Evolutionary conservation across 108 stramenopile species (phyloP), one percentile per base, ranked within the genome.

Genomic region (Discostella pseudostelligera): DNA sequence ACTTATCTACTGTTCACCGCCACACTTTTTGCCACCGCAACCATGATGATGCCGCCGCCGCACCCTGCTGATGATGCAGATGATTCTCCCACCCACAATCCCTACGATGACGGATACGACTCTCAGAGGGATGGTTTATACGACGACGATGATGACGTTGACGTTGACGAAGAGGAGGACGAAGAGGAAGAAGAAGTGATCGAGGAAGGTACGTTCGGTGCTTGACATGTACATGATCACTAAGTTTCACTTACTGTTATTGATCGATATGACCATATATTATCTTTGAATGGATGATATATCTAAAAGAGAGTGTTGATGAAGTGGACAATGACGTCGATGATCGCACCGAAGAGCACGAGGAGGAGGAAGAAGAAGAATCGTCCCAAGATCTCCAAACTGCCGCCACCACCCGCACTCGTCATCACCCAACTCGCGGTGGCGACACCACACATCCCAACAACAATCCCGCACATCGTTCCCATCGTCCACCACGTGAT

Each of bases 341-440:
- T 13, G 59, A 60, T 42, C 42, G 45, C 43, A 59, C 58, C 58
- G 39, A 59, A 19, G 58, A 59, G 12, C 21, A 19, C 58, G 42
- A 59, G 8, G 45, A 60, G 5, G 59, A 25, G n/a, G 59, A 60
- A 28, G 57, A 5, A 32, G 32, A 32, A 32, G 3, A 4, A 57
- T 57, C 26, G 11, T 25, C 10, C 16, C 19, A 19, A 25, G 56
- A 25, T 11, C 39, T 22, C 24, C 22, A 51, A 26, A 51, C 50
- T 14, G 10, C 50, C 14, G 50, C 50, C 14, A 22, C 50, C 25
- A 13, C 25, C 3, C 49, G 22, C 26, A 24, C 50, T 51, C 50
- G 14, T 51, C 50, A 16, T 19, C 55, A 19, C 32, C 17, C 35
- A 3, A 39, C 35, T n/a, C n/a, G n/a, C n/a, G n/a, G n/a, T n/a